These are phyloP conservation scores for Suaeda aralocaspica DNA, from an alignment of 148 eudicot species.

Conservation along the genomic window DNA sequence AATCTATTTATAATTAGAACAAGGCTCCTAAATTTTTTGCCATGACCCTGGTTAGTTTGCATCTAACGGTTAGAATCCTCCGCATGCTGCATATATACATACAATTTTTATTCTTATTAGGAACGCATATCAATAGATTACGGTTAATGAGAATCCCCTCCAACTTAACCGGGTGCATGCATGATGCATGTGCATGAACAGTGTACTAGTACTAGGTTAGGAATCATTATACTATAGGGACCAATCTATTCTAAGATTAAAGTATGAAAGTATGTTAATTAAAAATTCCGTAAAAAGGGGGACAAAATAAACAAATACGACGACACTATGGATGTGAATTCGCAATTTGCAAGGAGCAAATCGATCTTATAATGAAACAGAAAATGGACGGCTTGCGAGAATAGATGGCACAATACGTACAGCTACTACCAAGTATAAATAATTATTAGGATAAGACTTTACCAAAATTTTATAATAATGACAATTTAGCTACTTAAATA, in stretches of 20 bases:
- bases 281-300: neutral
- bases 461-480: neutral
- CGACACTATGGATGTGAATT: neutral
- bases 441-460: neutral
- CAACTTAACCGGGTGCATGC: too few species aligned
- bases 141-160: too few species aligned
- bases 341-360: neutral
- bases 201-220: slow-evolving; percentile 11
- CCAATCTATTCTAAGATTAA: slow-evolving; percentile 12
- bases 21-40: too few species aligned
- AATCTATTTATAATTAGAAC: too few species aligned
- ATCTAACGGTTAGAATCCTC: too few species aligned
- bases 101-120: too few species aligned
- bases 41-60: too few species aligned
- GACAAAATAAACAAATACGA: too few species aligned
- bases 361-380: neutral
- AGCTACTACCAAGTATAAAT: too few species aligned
- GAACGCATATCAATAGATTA: too few species aligned
- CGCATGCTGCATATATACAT: too few species aligned
- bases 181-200: slow-evolving; percentile 8
- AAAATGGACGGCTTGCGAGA: neutral
- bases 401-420: neutral
- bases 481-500: too few species aligned
- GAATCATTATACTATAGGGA: slow-evolving; percentile 20
- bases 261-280: neutral